Evolutionary conservation across 768 basidiomycete species (phyloP), one percentile per base, ranked within the genome.

Genomic region (Infundibulicybe gibba): DNA sequence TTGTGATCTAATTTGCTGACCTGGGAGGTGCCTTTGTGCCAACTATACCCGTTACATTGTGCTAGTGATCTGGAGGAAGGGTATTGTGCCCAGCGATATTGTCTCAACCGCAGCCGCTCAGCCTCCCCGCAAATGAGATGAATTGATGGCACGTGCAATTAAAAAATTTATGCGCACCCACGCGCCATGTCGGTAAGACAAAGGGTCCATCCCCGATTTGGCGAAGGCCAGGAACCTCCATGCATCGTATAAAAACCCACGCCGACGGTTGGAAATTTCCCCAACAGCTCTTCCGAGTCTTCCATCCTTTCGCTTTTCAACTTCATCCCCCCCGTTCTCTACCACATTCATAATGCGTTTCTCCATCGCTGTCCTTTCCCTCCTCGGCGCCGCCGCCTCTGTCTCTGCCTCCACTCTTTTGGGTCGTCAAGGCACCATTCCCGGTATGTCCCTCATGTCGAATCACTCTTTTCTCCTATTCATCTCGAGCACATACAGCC

Each of bases 341-440:
- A 25, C 42, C 48, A 14, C 14, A 14, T 40, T 46, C 53, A 74
- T 41, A 45, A 86, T 86, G 84, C 81, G 75, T 61, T 76, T 77
- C 70, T 62, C 74, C 49, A 35, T 71, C 53, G 59, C 66, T 49
- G 47, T 71, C 48, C 48, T 70, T 51, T 53, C 69, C 59, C 60
- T 75, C 60, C 60, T 68, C 49, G 58, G 67, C 53, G 63, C 68
- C 56, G 69, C 69, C 57, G 63, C 71, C 54, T 65, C 70, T 40
- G 66, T 61, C 44, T 62, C 66, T 41, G 69, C 75, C 41, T 61
- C 62, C 21, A 38, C 43, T 44, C 54, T 72, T 43, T 16, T 59
- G 33, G 55, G 62, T 15, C 70, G 74, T 45, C 74, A 74, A 54
- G 40, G 40, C 31, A 55, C 3, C 3, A 25, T 67, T 45, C 70